Evolutionary conservation across 1,139 yeast genomes (phyloP).

Genomic region (Hyphopichia wangnamkhiaoensis): DNA sequence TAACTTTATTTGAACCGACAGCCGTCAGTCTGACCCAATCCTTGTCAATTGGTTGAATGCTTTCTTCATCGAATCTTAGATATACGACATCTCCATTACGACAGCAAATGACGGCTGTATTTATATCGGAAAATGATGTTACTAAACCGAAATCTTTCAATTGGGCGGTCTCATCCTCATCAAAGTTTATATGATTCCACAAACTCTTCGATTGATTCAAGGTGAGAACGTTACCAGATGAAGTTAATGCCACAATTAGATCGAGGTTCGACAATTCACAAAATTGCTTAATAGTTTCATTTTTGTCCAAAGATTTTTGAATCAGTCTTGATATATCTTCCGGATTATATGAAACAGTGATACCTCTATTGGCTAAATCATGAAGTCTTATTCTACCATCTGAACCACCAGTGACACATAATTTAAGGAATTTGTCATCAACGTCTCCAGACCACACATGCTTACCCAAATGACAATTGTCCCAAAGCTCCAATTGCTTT

Average conservation of each 20-base stretch:
- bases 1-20: constrained; percentile 43
- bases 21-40: constrained; percentile 24
- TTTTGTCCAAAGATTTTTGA: constrained; percentile 30
- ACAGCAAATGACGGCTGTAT: constrained; percentile 49
- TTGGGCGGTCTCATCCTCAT: constrained; percentile 20
- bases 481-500: constrained; percentile 33
- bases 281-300: constrained; percentile 66
- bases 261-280: constrained; percentile 37
- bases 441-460: constrained; percentile 86
- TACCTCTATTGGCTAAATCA: constrained; percentile 37
- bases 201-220: constrained; percentile 19
- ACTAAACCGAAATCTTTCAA: constrained; percentile 54
- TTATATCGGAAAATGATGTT: constrained; percentile 41
- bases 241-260: constrained; percentile 58
- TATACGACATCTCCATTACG: constrained; percentile 55
- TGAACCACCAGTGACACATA: constrained; percentile 83
- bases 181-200: constrained; percentile 30
- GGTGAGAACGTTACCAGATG: constrained; percentile 55
- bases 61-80: constrained; percentile 35
- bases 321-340: constrained; percentile 28
- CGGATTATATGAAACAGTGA: constrained; percentile 27
- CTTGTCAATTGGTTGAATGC: constrained; percentile 12
- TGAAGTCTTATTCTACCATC: constrained; percentile 77
- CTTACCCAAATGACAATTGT: constrained; percentile 77
- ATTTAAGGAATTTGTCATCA: constrained; percentile 33